These are phyloP conservation scores for Pseudocercospora ulei DNA, from an alignment of 2,329 filamentous ascomycete genomes.

Conservation along the genomic window DNA sequence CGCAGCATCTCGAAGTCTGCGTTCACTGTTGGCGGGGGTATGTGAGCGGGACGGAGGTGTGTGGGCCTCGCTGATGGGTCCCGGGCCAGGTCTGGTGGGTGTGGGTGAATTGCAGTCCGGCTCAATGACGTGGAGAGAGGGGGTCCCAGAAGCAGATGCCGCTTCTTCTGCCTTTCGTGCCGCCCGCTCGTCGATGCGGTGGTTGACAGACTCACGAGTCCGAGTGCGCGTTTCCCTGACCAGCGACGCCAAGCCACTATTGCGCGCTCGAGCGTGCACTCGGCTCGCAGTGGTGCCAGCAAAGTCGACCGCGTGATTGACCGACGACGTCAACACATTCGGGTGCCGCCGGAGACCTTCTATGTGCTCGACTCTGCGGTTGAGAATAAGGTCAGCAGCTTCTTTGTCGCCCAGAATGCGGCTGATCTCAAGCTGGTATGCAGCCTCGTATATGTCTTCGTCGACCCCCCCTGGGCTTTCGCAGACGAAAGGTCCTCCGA, in stretches of 20 bases:
- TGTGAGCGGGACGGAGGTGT: conserved; percentile 16
- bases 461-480: conserved; percentile 24
- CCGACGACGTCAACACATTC: conserved; percentile 19
- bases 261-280: conserved; percentile 18
- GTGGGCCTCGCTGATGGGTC: conserved; percentile 8
- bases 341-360: conserved; percentile 21
- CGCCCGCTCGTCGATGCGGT: conserved; percentile 16
- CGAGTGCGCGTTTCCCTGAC: conserved; percentile 20
- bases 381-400: conserved; percentile 50
- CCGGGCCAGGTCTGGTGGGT: conserved; percentile 9
- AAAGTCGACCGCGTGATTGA: conserved; percentile 25
- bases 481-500: conserved; percentile 25
- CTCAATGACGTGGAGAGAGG: conserved; percentile 11
- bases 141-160: conserved; percentile 7
- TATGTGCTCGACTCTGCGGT: conserved; percentile 41
- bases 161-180: conserved; percentile 14
- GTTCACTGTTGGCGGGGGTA: conserved; percentile 16
- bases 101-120: conserved; percentile 8
- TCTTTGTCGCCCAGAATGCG: conserved; percentile 50
- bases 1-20: conserved; percentile 20
- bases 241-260: conserved; percentile 20
- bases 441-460: conserved; percentile 65
- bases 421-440: conserved; percentile 72
- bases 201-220: conserved; percentile 20
- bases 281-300: conserved; percentile 19